Evolutionary conservation across 176 grass and related monocot species (phyloP).

Genomic region (Elaeis guineensis): DNA sequence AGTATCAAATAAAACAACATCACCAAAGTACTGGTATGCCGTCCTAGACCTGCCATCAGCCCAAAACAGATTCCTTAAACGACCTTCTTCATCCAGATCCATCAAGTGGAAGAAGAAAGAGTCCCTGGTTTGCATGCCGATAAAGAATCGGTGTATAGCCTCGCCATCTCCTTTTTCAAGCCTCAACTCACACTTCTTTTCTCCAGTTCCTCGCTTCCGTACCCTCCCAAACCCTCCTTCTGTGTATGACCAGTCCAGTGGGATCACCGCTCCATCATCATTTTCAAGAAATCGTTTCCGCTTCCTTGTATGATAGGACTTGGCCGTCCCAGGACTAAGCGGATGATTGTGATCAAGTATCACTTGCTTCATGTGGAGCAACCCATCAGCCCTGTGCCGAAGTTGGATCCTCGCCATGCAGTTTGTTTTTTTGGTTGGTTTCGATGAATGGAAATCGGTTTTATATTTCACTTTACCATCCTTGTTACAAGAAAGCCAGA

Average conservation of each 20-base stretch:
- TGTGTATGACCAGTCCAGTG: not conserved
- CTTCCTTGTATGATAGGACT: not conserved
- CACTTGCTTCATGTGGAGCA: conserved; percentile 1
- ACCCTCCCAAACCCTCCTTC: not conserved
- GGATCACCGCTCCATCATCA: not conserved
- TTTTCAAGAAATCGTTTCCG: conserved; percentile 2
- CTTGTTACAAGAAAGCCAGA: conserved; percentile 6
- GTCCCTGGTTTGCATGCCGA: conserved; percentile 17
- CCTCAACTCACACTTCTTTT: conserved; percentile 2
- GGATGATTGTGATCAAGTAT: conserved; percentile 11
- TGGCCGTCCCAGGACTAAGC: not conserved
- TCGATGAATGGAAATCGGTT: not conserved
- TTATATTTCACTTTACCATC: conserved; percentile 9
- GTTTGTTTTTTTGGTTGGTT: conserved; percentile 4
- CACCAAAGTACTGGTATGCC: conserved; percentile 21
- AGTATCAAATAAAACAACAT: conserved; percentile 17
- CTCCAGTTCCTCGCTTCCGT: not conserved
- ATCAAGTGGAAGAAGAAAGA: conserved; percentile 20
- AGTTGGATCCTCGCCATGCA: conserved; percentile 7
- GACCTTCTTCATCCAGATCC: conserved; percentile 19
- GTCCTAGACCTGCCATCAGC: conserved; percentile 15
- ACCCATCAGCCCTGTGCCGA: conserved; percentile 5
- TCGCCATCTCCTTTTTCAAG: conserved; percentile 21
- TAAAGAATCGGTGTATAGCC: conserved; percentile 11
- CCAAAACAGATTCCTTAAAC: conserved; percentile 18